A percentile compares a stretch with the other conserved stretches of the same genome.
Evolutionary conservation across 768 basidiomycete species (phyloP).

Genomic region (Termitomyces sp.): DNA sequence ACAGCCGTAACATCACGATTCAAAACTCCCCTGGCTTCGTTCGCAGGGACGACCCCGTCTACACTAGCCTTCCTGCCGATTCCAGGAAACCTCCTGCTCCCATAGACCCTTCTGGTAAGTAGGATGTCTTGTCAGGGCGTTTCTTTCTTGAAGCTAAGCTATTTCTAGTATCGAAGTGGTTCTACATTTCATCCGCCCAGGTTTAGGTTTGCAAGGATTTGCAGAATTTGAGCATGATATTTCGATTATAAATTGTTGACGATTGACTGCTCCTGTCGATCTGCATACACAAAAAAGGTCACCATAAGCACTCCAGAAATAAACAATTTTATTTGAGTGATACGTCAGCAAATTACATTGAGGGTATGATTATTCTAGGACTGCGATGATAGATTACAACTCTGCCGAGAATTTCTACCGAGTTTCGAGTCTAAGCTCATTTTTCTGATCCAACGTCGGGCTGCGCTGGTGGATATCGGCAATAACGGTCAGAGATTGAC

Average conservation of each 20-base stretch:
- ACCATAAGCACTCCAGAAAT: neutral
- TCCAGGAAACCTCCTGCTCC: conserved; percentile 82
- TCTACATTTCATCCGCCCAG: conserved; percentile 88
- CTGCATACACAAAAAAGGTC: neutral
- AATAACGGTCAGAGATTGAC: conserved; percentile 85
- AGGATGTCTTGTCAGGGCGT: neutral
- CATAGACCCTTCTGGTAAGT: conserved; percentile 85
- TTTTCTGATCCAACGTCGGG: conserved; percentile 40
- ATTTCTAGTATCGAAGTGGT: conserved; percentile 78
- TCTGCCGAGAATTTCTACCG: conserved; percentile 10
- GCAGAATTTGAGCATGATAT: neutral
- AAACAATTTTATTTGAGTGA: neutral
- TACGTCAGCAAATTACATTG: conserved; percentile 6
- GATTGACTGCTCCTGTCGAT: neutral
- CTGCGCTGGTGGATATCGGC: conserved; percentile 78
- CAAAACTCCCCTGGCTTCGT: conserved; percentile 69
- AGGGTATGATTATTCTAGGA: conserved; percentile 7
- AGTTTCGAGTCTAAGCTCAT: conserved; percentile 19
- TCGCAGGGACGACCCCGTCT: conserved; percentile 52
- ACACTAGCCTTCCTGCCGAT: conserved; percentile 66
- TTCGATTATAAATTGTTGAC: neutral
- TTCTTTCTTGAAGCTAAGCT: conserved; percentile 3
- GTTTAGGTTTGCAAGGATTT: conserved; percentile 35
- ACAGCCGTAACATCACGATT: conserved; percentile 77
- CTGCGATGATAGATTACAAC: conserved; percentile 11